These are phyloP conservation scores for Cyclostephanos invisitatus DNA, from an alignment of 108 stramenopile species.

Conservation along the genomic window DNA sequence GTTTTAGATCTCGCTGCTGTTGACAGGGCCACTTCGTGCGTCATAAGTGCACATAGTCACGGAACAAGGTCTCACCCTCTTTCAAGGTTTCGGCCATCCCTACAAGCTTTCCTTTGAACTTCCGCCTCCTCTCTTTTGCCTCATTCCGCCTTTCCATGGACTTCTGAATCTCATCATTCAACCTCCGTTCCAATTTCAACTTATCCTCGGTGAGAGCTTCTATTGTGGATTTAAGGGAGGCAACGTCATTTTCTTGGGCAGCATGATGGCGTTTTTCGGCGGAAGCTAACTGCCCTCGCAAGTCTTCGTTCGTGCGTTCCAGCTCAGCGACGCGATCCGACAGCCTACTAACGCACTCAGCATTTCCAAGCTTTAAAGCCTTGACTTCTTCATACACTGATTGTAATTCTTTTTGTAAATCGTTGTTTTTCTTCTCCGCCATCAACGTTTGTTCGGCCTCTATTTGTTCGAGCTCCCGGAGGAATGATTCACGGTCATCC, in stretches of 20 bases:
- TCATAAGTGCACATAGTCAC: too few species aligned
- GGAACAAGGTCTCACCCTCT: constrained; percentile 9
- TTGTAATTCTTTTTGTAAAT: constrained; percentile 1
- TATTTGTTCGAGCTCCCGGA: not conserved
- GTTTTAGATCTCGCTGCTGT: too few species aligned
- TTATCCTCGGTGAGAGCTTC: constrained; percentile 21
- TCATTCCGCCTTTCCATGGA: constrained; percentile 15
- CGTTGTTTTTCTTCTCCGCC: constrained; percentile 1
- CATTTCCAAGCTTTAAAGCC: not conserved
- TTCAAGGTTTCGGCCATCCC: constrained; percentile 21
- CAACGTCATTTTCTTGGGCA: not conserved
- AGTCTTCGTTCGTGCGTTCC: constrained; percentile 5
- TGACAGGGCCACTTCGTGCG: too few species aligned
- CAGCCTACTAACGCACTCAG: not conserved
- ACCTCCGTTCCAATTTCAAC: constrained; percentile 22
- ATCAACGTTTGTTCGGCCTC: not conserved
- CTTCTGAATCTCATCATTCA: constrained; percentile 21
- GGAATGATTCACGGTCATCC: not conserved
- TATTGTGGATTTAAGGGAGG: not conserved
- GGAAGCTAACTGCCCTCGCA: not conserved
- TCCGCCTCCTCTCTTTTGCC: constrained; percentile 21
- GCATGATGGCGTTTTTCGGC: not conserved
- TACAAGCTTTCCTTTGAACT: constrained; percentile 22
- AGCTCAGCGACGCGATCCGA: not conserved
- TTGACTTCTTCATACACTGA: not conserved